Percentiles rank a stretch among this genome's conserved stretches.
These are phyloP conservation scores for Aotearoamyces nothofagi DNA, from an alignment of 2,329 filamentous ascomycete genomes.

Conservation along the genomic window DNA sequence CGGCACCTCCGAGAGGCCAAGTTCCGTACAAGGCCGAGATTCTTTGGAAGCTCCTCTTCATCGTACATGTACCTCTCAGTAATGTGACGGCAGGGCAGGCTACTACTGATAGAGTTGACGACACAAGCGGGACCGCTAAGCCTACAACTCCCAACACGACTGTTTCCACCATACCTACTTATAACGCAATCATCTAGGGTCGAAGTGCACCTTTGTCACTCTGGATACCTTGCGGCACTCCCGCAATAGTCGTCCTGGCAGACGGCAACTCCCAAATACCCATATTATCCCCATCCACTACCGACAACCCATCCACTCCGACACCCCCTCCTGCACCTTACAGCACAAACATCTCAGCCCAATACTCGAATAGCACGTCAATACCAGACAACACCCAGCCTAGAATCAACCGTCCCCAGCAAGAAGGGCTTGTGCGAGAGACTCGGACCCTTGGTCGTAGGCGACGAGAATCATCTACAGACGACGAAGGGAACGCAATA, in stretches of 20 bases:
- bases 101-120: no score
- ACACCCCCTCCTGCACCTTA: slow-evolving; percentile 32
- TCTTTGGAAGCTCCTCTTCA: no score
- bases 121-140: neutral
- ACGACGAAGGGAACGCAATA: slow-evolving; percentile 23
- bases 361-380: slow-evolving; percentile 14
- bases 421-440: slow-evolving; percentile 20
- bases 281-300: slow-evolving; percentile 42
- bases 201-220: slow-evolving; percentile 4
- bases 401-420: slow-evolving; percentile 17
- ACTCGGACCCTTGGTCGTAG: slow-evolving; percentile 38
- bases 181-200: slow-evolving; percentile 1
- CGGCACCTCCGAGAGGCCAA: no score
- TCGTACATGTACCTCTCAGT: no score
- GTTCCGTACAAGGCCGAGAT: no score
- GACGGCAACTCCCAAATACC: slow-evolving; percentile 42
- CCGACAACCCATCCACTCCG: slow-evolving; percentile 51
- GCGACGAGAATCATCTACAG: slow-evolving; percentile 27
- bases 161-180: slow-evolving; percentile 2
- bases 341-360: slow-evolving; percentile 29
- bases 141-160: slow-evolving; percentile 1
- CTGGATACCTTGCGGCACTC: slow-evolving; percentile 23
- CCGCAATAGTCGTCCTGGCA: slow-evolving; percentile 56
- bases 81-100: no score
- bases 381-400: slow-evolving; percentile 11